Evolutionary conservation across 805 yeast species (phyloP).

Genomic region (Kodamaea hsintzibuensis): DNA sequence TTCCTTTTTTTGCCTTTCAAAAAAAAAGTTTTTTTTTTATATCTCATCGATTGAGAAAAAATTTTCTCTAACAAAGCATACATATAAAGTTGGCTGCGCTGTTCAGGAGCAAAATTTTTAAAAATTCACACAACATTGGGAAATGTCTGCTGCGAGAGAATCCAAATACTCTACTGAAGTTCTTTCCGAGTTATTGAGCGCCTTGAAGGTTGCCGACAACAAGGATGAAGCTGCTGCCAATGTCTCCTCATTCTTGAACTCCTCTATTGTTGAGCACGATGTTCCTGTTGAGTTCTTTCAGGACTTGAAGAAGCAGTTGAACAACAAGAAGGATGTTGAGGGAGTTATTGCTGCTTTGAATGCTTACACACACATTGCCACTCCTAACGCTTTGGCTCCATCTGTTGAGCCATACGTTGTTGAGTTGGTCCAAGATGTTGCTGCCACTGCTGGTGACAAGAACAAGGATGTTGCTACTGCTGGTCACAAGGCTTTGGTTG

Average conservation of each 20-base stretch:
- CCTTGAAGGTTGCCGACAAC: conserved; percentile 90
- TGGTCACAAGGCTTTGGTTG: conserved; percentile 75
- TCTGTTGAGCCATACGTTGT: conserved; percentile 96
- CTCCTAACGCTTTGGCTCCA: conserved; percentile 75
- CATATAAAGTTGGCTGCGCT: conserved; percentile 10
- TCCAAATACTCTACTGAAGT: conserved; percentile 71
- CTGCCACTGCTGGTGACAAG: conserved; percentile 89
- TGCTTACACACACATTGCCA: conserved; percentile 84
- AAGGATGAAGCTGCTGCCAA: conserved; percentile 84
- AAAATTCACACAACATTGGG: conserved; percentile 28
- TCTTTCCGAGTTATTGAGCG: conserved; percentile 89
- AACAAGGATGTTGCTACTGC: conserved; percentile 68
- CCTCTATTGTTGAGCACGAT: conserved; percentile 97
- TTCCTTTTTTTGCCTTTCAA: conserved; percentile 5
- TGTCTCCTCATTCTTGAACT: conserved; percentile 91
- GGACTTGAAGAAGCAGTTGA: conserved; percentile 71
- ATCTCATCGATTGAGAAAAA: conserved; percentile 11
- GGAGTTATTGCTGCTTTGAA: conserved; percentile 76
- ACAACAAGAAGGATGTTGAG: conserved; percentile 71
- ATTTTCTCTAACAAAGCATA: conserved; percentile 6
- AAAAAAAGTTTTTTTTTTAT: conserved; percentile 3
- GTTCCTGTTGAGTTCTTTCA: conserved; percentile 87
- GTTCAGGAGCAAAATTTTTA: conserved; percentile 11
- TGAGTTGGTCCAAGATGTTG: conserved; percentile 66
- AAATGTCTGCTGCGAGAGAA: conserved; percentile 58